These are phyloP conservation scores for Pseudogymnoascus sp. DNA, from an alignment of 2,329 filamentous ascomycete genomes.

Conservation along the genomic window DNA sequence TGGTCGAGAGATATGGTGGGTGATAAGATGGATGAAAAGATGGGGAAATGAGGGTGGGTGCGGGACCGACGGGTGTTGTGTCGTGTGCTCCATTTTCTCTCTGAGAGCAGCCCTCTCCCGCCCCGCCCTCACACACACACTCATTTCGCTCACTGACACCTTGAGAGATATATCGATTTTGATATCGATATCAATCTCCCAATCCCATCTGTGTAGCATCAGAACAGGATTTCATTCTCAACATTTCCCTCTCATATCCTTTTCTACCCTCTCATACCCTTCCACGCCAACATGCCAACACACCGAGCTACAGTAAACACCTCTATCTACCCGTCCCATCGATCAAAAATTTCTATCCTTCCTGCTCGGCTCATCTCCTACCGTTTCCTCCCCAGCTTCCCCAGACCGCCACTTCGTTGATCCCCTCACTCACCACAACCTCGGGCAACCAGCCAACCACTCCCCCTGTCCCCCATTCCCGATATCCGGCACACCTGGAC, in stretches of 20 bases:
- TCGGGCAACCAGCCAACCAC: neutral
- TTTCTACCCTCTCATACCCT: neutral
- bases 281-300: neutral
- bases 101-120: neutral
- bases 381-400: neutral
- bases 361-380: neutral
- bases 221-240: neutral
- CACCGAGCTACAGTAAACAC: neutral
- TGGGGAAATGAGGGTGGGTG: neutral
- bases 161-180: neutral
- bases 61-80: neutral
- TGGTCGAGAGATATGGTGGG: neutral
- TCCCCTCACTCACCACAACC: neutral
- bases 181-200: neutral
- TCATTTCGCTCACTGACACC: neutral
- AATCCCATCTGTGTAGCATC: neutral
- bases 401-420: conserved; percentile 4
- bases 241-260: neutral
- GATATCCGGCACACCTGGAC: neutral
- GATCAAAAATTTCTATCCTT: no score
- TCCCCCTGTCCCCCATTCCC: neutral
- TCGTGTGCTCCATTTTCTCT: neutral
- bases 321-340: neutral
- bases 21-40: neutral
- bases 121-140: neutral